A percentile compares a stretch with the other conserved stretches of the same genome.
Conservation (phyloP, 495 filamentous ascomycete species). For the Hypoxylon rickii region DNA sequence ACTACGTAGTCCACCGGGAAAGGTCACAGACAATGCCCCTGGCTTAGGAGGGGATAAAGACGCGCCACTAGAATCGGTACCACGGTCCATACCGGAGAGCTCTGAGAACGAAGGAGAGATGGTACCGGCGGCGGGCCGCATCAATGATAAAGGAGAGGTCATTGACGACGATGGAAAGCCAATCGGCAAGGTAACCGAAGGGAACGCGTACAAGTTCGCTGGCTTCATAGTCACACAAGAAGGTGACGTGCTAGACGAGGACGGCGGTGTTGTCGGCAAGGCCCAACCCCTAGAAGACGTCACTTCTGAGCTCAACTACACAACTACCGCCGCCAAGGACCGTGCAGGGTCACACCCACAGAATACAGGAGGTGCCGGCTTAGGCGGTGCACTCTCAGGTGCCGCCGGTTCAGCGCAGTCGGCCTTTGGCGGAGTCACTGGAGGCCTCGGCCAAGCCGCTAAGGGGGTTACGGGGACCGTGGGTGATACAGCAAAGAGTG, state of each 20-base stretch:
- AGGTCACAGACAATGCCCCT: constrained; percentile 10
- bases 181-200: constrained; percentile 63
- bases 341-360: too few relatives aligned
- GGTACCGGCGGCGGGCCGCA: constrained; percentile 38
- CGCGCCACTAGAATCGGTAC: constrained; percentile 25
- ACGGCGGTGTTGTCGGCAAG: constrained; percentile 63
- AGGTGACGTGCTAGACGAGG: constrained; percentile 66
- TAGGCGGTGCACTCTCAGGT: constrained; percentile 21
- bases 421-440: constrained; percentile 13
- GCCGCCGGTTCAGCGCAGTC: constrained; percentile 19
- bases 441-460: constrained; percentile 13
- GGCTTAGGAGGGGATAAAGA: neutral
- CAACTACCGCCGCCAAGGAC: constrained; percentile 28
- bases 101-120: constrained; percentile 37
- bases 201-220: constrained; percentile 59
- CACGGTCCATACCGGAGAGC: constrained; percentile 32
- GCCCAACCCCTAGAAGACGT: constrained; percentile 53
- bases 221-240: constrained; percentile 62
- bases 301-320: constrained; percentile 34
- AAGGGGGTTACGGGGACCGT: constrained; percentile 18
- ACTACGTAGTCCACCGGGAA: constrained; percentile 17
- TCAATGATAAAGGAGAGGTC: constrained; percentile 43
- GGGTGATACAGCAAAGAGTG: constrained; percentile 19
- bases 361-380: constrained; percentile 1
- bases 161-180: constrained; percentile 58